Evolutionary conservation across 805 yeast species (phyloP).

Genomic region (Dipodascus geniculatus): DNA sequence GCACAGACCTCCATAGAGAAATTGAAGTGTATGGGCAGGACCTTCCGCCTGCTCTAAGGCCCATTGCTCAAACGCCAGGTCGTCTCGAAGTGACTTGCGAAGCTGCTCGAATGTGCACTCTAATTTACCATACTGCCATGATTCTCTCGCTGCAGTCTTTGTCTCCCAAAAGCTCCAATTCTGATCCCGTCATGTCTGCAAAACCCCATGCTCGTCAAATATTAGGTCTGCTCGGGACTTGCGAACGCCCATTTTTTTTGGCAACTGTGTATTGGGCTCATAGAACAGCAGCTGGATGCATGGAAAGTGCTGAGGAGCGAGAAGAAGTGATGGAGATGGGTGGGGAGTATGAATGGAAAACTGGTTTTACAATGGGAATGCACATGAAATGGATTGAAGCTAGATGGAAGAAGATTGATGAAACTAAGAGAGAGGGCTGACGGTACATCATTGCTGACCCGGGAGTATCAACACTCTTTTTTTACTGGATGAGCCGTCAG

Average conservation of each 20-base stretch:
- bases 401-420: background rate
- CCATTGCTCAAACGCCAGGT: background rate
- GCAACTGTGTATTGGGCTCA: background rate
- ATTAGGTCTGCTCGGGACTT: background rate
- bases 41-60: background rate
- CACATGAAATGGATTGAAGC: background rate
- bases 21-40: background rate
- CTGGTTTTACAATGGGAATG: background rate
- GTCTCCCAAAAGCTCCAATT: background rate
- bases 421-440: too few relatives aligned
- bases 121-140: background rate
- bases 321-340: background rate
- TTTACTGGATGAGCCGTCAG: too few relatives aligned
- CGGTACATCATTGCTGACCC: too few relatives aligned
- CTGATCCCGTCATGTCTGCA: background rate
- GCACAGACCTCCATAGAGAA: background rate
- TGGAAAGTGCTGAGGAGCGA: conserved; percentile 1
- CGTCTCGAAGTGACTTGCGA: background rate
- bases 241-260: background rate
- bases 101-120: background rate
- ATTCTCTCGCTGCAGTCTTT: background rate
- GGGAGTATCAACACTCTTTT: too few relatives aligned
- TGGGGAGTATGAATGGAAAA: background rate
- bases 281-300: conserved; percentile 1
- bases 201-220: background rate